These are phyloP conservation scores for Naganishia sp. DNA, from an alignment of 1,284 basidiomycete genomes.

Conservation along the genomic window DNA sequence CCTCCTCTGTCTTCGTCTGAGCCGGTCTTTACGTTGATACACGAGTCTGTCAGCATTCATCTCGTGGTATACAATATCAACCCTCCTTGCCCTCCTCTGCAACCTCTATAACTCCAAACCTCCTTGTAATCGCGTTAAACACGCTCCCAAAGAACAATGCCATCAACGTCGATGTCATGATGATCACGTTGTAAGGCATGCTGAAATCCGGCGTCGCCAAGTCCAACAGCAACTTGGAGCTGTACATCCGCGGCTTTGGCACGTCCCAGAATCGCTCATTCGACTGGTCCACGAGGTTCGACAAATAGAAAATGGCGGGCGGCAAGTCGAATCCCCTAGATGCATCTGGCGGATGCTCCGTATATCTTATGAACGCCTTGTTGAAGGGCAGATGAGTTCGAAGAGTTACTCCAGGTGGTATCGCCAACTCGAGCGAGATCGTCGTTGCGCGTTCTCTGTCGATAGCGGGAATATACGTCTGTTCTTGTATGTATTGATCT, in stretches of 20 bases:
- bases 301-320: slow-evolving; percentile 65
- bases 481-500: slow-evolving; percentile 7
- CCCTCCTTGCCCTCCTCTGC: background rate
- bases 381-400: slow-evolving; percentile 71
- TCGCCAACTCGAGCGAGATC: slow-evolving; percentile 68
- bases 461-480: slow-evolving; percentile 59
- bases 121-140: slow-evolving; percentile 81
- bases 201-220: slow-evolving; percentile 96
- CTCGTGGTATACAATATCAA: background rate
- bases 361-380: slow-evolving; percentile 87
- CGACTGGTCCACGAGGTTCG: slow-evolving; percentile 33
- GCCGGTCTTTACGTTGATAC: no score
- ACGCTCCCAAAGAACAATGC: slow-evolving; percentile 91
- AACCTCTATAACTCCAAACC: slow-evolving; percentile 62
- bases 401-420: slow-evolving; percentile 69
- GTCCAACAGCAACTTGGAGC: slow-evolving; percentile 77
- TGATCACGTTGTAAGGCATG: slow-evolving; percentile 99
- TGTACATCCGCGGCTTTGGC: slow-evolving; percentile 64
- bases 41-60: no score
- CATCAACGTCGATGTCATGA: slow-evolving; percentile 85
- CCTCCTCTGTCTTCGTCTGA: background rate
- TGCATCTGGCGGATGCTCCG: slow-evolving; percentile 93
- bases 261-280: background rate
- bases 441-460: slow-evolving; percentile 67
- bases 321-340: slow-evolving; percentile 92